phyloP scores from a whole-genome alignment of 805 yeast genomes.

The Metschnikowia amazonensis region DNA sequence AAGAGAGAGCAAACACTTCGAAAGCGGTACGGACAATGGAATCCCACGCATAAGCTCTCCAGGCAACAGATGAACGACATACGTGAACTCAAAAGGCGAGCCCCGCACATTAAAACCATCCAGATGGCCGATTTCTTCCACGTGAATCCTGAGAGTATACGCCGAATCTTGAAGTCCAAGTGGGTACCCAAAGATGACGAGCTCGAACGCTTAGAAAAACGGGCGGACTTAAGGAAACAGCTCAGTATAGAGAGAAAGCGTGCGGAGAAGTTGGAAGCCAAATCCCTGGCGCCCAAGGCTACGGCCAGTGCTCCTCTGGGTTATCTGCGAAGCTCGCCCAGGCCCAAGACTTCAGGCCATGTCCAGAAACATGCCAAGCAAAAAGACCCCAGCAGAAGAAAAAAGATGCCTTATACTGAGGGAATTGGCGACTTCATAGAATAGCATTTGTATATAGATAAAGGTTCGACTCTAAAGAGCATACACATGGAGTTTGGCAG shows the following conservation, averaged over 20 bases:
- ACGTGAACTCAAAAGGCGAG: conserved; percentile 47
- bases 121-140: conserved; percentile 62
- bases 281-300: not conserved
- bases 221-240: conserved; percentile 44
- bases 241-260: conserved; percentile 14
- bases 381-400: conserved; percentile 1
- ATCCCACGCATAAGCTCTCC: conserved; percentile 63
- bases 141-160: conserved; percentile 76
- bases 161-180: conserved; percentile 71
- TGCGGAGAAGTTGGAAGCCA: conserved; percentile 7
- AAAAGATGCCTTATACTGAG: conserved; percentile 19
- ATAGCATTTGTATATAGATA: conserved; percentile 14
- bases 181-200: conserved; percentile 70
- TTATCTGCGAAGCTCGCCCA: conserved; percentile 1
- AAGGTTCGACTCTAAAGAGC: not conserved
- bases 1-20: conserved; percentile 60
- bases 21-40: conserved; percentile 65
- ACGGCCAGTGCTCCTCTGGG: not conserved
- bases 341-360: conserved; percentile 8
- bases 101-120: conserved; percentile 58
- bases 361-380: not conserved
- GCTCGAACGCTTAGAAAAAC: conserved; percentile 37
- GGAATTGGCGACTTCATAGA: conserved; percentile 28
- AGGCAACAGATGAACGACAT: conserved; percentile 67
- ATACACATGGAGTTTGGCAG: no score